Percentiles rank a stretch among this genome's conserved stretches.
phyloP scores from a whole-genome alignment of 2,329 filamentous ascomycete species.

The Coniochaeta sp. region DNA sequence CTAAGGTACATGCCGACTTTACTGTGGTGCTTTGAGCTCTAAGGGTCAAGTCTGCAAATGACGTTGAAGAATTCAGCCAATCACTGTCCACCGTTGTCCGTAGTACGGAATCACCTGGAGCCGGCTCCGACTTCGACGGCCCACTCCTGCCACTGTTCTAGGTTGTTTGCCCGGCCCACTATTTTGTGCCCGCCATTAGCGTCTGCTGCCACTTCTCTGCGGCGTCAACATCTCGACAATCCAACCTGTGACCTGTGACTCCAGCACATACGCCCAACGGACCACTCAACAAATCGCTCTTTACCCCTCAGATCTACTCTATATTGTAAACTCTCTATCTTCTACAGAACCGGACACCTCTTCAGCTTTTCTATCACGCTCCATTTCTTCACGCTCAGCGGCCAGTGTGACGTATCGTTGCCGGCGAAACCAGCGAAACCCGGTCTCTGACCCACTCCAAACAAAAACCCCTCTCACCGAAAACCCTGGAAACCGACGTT shows the following conservation, averaged over 20 bases:
- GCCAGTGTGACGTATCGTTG: background rate
- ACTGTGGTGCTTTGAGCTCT: background rate
- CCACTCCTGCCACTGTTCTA: no score
- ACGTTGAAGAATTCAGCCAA: background rate
- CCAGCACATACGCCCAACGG: background rate
- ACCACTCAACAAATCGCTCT: background rate
- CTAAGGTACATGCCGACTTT: no score
- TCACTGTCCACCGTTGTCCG: background rate
- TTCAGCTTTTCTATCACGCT: background rate
- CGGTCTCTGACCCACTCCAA: background rate
- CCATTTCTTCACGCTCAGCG: background rate
- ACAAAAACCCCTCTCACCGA: conserved; percentile 3
- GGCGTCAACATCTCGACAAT: background rate
- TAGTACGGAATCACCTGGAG: background rate
- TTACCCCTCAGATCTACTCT: background rate
- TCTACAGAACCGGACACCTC: background rate
- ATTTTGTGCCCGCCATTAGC: background rate
- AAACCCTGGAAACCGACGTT: conserved; percentile 13
- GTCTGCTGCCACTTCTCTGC: background rate
- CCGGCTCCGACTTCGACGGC: background rate
- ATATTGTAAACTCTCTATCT: no score
- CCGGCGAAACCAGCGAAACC: background rate
- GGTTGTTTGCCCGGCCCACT: no score
- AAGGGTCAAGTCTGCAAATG: background rate
- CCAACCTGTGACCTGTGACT: background rate